Evolutionary conservation across 1,139 yeast genomes (phyloP).

Genomic region (Hyphopichia fennica): DNA sequence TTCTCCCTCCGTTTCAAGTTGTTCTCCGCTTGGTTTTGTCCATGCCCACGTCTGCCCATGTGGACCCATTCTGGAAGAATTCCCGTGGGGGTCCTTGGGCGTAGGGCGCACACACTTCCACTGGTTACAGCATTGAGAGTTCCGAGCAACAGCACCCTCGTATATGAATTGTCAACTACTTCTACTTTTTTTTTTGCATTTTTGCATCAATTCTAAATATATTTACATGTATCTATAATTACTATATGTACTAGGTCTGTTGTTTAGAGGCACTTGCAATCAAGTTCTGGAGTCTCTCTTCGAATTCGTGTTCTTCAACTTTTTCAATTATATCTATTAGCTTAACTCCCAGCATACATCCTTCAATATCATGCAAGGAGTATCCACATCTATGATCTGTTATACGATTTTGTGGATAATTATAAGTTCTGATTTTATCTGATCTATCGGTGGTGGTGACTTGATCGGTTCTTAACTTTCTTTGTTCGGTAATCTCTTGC

Average conservation of each 20-base stretch:
- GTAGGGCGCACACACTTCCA: too few relatives aligned
- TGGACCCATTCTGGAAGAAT: too few relatives aligned
- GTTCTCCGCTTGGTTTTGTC: too few relatives aligned
- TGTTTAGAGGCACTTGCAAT: not conserved
- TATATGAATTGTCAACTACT: too few relatives aligned
- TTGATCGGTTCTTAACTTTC: constrained; percentile 72
- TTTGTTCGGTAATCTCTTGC: constrained; percentile 63
- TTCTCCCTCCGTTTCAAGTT: too few relatives aligned
- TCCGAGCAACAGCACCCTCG: too few relatives aligned
- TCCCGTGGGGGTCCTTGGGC: too few relatives aligned
- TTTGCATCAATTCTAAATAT: too few relatives aligned
- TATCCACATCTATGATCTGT: constrained; percentile 92
- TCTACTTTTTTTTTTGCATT: too few relatives aligned
- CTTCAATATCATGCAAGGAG: constrained; percentile 76
- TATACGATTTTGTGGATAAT: constrained; percentile 86
- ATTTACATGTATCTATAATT: not conserved
- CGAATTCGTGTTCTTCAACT: constrained; percentile 28
- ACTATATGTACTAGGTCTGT: not conserved
- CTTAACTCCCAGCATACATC: constrained; percentile 71
- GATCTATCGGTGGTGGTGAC: constrained; percentile 88
- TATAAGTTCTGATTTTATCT: constrained; percentile 92
- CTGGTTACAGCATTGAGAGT: too few relatives aligned
- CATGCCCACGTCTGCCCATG: too few relatives aligned
- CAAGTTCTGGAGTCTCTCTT: constrained; percentile 18
- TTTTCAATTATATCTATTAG: constrained; percentile 56